Evolutionary conservation across 805 yeast species (phyloP).

Genomic region (Yarrowia yakushimensis): DNA sequence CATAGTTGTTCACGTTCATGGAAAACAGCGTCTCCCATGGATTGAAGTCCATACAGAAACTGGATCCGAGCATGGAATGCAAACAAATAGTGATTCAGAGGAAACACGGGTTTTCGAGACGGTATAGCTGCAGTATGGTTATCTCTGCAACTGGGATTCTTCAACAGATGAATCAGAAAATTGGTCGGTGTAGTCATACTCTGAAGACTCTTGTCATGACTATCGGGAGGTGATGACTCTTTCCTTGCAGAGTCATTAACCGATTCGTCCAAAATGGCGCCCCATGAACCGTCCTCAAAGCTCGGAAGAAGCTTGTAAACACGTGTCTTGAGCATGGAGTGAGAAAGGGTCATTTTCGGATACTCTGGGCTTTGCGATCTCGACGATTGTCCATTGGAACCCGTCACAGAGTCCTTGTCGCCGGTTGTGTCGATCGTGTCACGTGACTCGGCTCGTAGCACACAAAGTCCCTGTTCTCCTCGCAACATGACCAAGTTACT

Average conservation of each 20-base stretch:
- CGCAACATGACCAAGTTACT: neutral
- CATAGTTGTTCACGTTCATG: neutral
- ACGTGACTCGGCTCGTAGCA: neutral
- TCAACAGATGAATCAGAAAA: neutral
- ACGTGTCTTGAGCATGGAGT: conserved; percentile 4
- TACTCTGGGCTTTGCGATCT: neutral
- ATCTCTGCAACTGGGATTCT: neutral
- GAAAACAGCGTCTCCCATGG: conserved; percentile 4
- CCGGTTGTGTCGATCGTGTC: neutral
- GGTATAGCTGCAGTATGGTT: neutral
- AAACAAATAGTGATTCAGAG: neutral
- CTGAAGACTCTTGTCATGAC: neutral
- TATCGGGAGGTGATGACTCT: neutral
- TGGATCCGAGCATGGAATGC: conserved; percentile 13
- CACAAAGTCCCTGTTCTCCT: neutral
- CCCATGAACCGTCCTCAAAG: neutral
- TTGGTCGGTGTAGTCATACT: neutral
- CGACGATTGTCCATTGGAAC: no score
- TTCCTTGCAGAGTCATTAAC: neutral
- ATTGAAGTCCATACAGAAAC: neutral
- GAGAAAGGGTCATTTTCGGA: neutral
- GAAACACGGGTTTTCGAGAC: neutral
- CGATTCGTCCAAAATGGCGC: neutral
- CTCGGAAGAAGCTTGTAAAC: neutral
- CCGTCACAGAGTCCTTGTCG: no score